Conservation (phyloP, 2,329 filamentous ascomycete species). For the Dichotomopilus funicola region DNA sequence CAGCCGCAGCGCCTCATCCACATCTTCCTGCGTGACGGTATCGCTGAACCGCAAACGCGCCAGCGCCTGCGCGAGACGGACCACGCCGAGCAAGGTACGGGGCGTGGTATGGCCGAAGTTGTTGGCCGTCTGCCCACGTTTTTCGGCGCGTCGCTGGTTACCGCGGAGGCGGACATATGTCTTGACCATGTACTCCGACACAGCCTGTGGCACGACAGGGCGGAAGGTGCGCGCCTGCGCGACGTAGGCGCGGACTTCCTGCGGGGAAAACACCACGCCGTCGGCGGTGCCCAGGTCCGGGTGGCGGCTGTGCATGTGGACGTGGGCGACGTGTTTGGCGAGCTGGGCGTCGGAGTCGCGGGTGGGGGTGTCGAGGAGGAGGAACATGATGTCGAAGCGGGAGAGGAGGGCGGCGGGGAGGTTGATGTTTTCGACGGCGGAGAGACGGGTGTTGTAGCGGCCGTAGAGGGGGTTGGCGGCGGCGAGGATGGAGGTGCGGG, state of each 20-base stretch:
- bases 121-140: slow-evolving; percentile 61
- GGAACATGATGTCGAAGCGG: slow-evolving; percentile 93
- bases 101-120: slow-evolving; percentile 92
- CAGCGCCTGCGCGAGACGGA: slow-evolving; percentile 89
- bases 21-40: slow-evolving; percentile 81
- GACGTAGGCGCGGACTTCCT: slow-evolving; percentile 94
- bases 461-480: slow-evolving; percentile 97
- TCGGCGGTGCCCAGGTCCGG: slow-evolving; percentile 58
- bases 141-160: slow-evolving; percentile 85
- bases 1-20: slow-evolving; percentile 87
- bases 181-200: slow-evolving; percentile 94
- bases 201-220: slow-evolving; percentile 73
- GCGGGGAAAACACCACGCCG: slow-evolving; percentile 74
- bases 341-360: slow-evolving; percentile 88
- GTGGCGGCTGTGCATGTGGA: slow-evolving; percentile 95
- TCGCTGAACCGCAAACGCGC: slow-evolving; percentile 85
- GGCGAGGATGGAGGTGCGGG: slow-evolving; percentile 88
- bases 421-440: slow-evolving; percentile 98
- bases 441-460: slow-evolving; percentile 95
- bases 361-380: slow-evolving; percentile 89
- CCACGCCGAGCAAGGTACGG: slow-evolving; percentile 84
- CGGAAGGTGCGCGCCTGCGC: slow-evolving; percentile 86
- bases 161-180: slow-evolving; percentile 94
- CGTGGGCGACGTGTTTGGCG: slow-evolving; percentile 89
- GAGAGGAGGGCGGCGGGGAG: slow-evolving; percentile 93